Percentiles rank a stretch among this genome's conserved stretches.
Evolutionary conservation across 2,329 filamentous ascomycete species (phyloP).

Genomic region (Epichloe amarillans): DNA sequence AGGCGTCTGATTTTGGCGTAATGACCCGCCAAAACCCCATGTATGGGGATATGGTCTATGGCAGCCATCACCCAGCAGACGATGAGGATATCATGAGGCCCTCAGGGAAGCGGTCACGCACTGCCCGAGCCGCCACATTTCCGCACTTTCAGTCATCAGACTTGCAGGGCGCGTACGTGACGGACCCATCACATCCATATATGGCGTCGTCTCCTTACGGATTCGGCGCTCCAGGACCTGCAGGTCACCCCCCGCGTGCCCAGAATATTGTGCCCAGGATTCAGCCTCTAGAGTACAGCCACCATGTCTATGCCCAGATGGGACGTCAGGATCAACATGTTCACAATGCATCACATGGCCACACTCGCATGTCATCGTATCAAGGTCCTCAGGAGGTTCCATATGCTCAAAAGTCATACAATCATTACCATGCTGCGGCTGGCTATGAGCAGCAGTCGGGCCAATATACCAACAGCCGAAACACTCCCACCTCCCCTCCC

Average conservation of each 20-base stretch:
- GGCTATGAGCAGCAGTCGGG: background rate
- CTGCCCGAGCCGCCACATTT: slow-evolving; percentile 4
- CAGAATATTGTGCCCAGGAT: slow-evolving; percentile 13
- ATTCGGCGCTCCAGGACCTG: background rate
- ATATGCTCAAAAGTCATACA: background rate
- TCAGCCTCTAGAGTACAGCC: slow-evolving; percentile 10
- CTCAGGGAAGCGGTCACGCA: slow-evolving; percentile 13
- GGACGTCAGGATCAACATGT: background rate
- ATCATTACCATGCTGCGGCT: background rate
- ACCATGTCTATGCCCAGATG: background rate
- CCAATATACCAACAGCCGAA: background rate
- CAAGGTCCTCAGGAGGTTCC: background rate
- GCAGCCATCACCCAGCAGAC: slow-evolving; percentile 1
- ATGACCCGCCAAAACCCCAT: slow-evolving; percentile 1
- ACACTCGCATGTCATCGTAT: slow-evolving; percentile 3
- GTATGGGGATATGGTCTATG: slow-evolving; percentile 3
- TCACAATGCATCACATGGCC: background rate
- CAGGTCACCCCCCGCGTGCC: slow-evolving; percentile 8
- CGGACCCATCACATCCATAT: slow-evolving; percentile 2
- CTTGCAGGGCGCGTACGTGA: background rate
- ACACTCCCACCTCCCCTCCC: slow-evolving; percentile 5
- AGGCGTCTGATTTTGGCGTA: slow-evolving; percentile 9
- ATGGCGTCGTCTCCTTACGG: slow-evolving; percentile 5
- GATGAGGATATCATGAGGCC: slow-evolving; percentile 9
- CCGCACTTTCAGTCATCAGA: slow-evolving; percentile 1